Percentiles rank a stretch among this genome's conserved stretches.
phyloP scores from a whole-genome alignment of 371 early-diverging fungal species.

The Choanephora cucurbitarum region DNA sequence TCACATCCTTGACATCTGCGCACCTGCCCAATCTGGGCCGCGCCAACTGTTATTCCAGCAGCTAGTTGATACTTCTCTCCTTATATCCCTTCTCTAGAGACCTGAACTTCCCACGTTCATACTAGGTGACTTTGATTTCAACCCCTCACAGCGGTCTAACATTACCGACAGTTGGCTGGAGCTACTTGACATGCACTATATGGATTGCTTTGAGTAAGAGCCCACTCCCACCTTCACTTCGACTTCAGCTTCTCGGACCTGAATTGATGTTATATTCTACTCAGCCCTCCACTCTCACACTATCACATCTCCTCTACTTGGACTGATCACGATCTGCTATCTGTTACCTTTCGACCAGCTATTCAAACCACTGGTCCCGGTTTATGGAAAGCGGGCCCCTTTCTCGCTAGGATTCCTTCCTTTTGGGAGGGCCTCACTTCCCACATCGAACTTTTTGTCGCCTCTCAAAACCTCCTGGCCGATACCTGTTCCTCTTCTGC shows the following conservation, averaged over 20 bases:
- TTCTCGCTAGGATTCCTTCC: neutral
- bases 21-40: neutral
- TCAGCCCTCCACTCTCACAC: neutral
- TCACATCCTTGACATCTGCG: constrained; percentile 3
- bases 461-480: no score
- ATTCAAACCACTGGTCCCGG: neutral
- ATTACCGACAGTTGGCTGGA: neutral
- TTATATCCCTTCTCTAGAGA: neutral
- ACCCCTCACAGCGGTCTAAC: neutral
- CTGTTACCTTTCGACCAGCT: neutral
- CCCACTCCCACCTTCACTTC: no score
- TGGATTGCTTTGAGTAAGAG: neutral
- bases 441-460: no score
- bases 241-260: no score
- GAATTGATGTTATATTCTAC: neutral
- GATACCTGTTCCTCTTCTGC: neutral
- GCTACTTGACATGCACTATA: neutral
- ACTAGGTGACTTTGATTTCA: constrained; percentile 8
- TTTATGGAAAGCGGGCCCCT: neutral
- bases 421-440: neutral
- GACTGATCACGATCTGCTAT: neutral
- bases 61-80: no score
- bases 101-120: neutral
- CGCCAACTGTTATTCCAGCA: no score
- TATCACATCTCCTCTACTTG: neutral